Base-by-base conservation (phyloP, 331 rosid genomes). In the Cydonia oblonga region DNA sequence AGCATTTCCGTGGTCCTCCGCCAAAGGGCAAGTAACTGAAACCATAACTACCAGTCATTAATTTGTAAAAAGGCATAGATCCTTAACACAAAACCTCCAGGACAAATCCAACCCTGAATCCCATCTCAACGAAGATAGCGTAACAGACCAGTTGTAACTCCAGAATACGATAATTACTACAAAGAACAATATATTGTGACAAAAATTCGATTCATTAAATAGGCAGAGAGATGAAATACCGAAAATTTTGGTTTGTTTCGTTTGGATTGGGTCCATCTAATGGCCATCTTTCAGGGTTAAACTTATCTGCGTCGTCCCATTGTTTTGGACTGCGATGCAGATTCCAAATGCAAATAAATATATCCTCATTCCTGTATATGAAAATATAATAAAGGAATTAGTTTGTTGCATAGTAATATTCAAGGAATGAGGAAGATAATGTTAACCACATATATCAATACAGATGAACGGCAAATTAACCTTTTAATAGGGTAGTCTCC, bases 261-360 rank as follows among this genome's bases (percentile, higher is more conserved):
- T 93, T 93, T 25, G 98, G 98, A 82, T 86, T 93, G 72, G 98
- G 97, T 79, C 96, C 97, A 78, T 91, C 97, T 69, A 93, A 83
- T 29, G 96, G 81, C 97, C 98, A 93, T 80, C 97, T 93, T 83
- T 93, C 98, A 2, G 98, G 97, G 74, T 80, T 80, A 75, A 93
- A 93, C 79, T 85, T 81, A 20, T 91, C 96, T 16, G 96, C 91
- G 26, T 74, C 87, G 9, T 91, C 96, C 98, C 98, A 93, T 64
- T 72, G 79, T 53, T 72, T 72, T 73, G 96, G 96, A 85, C 97
- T 77, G 32, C 86, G 96, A 86, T 93, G 98, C 67, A 93, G 84
- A 84, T 91, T 93, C 98, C 98, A 93, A 44, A 89, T 77, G 25
- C 93, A 93, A 75, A 93, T 93, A 77, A 93, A 93, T 64, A 90